phyloP scores from a whole-genome alignment of 2,329 filamentous ascomycete genomes.

The Aureobasidium melanogenum region DNA sequence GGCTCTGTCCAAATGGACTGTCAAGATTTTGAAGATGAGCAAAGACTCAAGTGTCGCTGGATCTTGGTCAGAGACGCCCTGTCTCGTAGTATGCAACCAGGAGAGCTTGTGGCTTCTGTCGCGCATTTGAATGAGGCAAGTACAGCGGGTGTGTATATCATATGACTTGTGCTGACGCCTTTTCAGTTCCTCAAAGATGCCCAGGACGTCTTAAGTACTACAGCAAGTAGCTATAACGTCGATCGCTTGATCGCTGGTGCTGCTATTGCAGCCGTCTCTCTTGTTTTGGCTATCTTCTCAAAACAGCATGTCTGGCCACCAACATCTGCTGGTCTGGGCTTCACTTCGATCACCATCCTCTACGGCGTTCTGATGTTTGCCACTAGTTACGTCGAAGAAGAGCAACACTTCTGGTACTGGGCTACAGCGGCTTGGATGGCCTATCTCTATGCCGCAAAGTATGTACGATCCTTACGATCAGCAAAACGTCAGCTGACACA shows the following conservation, averaged over 20 bases:
- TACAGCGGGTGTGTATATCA: background rate
- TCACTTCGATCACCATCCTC: conserved; percentile 27
- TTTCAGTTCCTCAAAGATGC: conserved; percentile 57
- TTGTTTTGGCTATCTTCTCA: conserved; percentile 28
- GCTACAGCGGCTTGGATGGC: conserved; percentile 58
- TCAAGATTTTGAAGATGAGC: conserved; percentile 7
- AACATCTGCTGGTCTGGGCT: conserved; percentile 39
- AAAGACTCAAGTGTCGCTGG: conserved; percentile 61
- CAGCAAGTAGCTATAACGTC: conserved; percentile 87
- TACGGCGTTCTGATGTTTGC: conserved; percentile 95
- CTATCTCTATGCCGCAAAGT: conserved; percentile 8
- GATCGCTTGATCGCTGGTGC: conserved; percentile 47
- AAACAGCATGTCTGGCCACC: conserved; percentile 23
- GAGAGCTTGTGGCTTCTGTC: background rate
- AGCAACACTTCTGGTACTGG: conserved; percentile 99
- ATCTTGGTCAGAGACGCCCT: conserved; percentile 20
- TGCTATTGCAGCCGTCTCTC: conserved; percentile 32
- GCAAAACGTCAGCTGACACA: background rate
- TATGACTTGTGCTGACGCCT: background rate
- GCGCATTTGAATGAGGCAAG: background rate
- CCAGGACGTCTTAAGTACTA: conserved; percentile 74
- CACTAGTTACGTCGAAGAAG: conserved; percentile 94
- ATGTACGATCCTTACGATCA: background rate
- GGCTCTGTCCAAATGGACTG: conserved; percentile 15
- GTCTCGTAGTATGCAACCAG: background rate